Evolutionary conservation across 1,284 basidiomycete genomes (phyloP).

Genomic region (Apiotrichum gracile): DNA sequence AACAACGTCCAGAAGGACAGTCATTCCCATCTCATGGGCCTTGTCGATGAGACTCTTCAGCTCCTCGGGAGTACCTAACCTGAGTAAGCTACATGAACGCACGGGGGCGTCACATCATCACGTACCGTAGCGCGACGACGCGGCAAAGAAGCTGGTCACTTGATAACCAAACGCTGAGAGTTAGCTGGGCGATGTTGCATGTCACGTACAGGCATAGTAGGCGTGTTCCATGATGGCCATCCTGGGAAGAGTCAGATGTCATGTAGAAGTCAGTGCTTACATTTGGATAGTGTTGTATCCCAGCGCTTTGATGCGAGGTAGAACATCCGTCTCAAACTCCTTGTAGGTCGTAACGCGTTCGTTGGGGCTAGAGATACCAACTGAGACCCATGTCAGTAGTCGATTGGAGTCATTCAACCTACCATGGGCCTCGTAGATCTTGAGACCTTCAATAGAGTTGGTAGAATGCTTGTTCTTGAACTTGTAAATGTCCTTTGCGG

Average conservation of each 20-base stretch:
- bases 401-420: neutral
- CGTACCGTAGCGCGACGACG: conserved; percentile 77
- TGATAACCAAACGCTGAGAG: conserved; percentile 88
- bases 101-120: neutral
- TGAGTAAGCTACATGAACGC: conserved; percentile 8
- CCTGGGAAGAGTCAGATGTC: conserved; percentile 30
- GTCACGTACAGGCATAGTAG: conserved; percentile 79
- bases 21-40: conserved; percentile 86
- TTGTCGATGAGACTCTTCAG: conserved; percentile 92
- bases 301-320: conserved; percentile 81
- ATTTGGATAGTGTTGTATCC: conserved; percentile 97
- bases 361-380: conserved; percentile 90
- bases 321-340: conserved; percentile 79
- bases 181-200: conserved; percentile 1
- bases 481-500: conserved; percentile 61
- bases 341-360: conserved; percentile 86
- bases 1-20: conserved; percentile 90
- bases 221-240: conserved; percentile 99
- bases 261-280: conserved; percentile 14
- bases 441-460: conserved; percentile 53
- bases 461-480: conserved; percentile 64
- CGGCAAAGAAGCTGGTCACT: conserved; percentile 96
- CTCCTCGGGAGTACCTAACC: conserved; percentile 73
- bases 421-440: conserved; percentile 91
- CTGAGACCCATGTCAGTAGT: conserved; percentile 42